phyloP scores from a whole-genome alignment of 495 filamentous ascomycete species.

The Talaromyces nanjingensis region DNA sequence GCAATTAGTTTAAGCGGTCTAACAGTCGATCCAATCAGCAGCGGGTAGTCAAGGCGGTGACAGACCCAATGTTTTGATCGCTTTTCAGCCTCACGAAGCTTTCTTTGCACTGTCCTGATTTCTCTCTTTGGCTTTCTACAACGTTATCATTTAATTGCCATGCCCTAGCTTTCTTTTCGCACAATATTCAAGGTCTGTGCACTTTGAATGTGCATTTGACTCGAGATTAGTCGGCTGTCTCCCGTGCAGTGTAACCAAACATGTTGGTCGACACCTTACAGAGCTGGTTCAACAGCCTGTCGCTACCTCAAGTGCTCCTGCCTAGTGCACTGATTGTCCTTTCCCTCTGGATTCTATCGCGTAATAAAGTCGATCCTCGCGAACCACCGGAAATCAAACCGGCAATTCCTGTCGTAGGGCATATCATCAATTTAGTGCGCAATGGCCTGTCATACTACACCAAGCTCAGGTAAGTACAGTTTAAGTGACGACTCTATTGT shows the following conservation, averaged over 20 bases:
- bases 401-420: not conserved
- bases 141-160: no score
- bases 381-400: conserved; percentile 2
- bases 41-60: no score
- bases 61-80: no score
- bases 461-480: not conserved
- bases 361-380: not conserved
- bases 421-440: conserved; percentile 2
- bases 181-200: no score
- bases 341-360: not conserved
- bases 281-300: not conserved
- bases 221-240: not conserved
- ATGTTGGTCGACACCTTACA: not conserved
- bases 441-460: conserved; percentile 1
- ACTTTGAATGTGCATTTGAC: not conserved
- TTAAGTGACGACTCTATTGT: no score
- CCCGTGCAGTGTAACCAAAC: not conserved
- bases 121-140: no score
- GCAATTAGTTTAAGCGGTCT: no score
- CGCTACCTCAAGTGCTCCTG: not conserved
- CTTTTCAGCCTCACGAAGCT: no score
- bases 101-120: no score
- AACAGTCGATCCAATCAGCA: no score
- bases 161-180: no score
- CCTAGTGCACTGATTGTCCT: not conserved